Evolutionary conservation across 2,329 filamentous ascomycete species (phyloP).

Genomic region (Colletotrichum filicis): DNA sequence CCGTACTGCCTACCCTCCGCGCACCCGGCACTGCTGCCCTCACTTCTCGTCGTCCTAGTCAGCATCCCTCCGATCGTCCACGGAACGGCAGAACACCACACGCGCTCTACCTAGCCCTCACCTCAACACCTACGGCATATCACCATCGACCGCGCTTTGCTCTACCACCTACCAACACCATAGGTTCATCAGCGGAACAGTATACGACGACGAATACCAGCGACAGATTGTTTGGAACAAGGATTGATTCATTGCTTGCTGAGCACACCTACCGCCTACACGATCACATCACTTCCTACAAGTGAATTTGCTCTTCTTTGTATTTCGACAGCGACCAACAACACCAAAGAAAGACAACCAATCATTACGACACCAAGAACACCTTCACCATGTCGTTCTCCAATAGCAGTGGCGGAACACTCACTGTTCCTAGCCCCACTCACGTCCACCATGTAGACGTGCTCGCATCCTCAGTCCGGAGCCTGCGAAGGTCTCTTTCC

Average conservation of each 20-base stretch:
- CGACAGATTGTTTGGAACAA: conserved; percentile 27
- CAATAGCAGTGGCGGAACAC: conserved; percentile 75
- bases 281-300: conserved; percentile 3
- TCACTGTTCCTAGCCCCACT: conserved; percentile 89
- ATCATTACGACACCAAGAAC: conserved; percentile 12
- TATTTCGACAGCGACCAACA: conserved; percentile 19
- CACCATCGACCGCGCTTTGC: conserved; percentile 16
- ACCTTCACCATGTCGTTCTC: conserved; percentile 65
- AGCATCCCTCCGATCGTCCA: conserved; percentile 9
- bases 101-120: conserved; percentile 5
- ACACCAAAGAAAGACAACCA: conserved; percentile 14
- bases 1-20: neutral
- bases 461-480: conserved; percentile 78
- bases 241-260: conserved; percentile 22
- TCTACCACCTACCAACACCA: conserved; percentile 4
- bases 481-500: conserved; percentile 87
- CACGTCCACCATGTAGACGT: conserved; percentile 85
- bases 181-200: conserved; percentile 25
- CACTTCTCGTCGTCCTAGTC: neutral
- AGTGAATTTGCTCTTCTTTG: conserved; percentile 22
- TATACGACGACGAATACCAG: conserved; percentile 32
- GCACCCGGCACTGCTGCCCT: conserved; percentile 18
- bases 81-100: conserved; percentile 4
- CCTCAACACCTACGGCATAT: conserved; percentile 12
- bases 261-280: neutral